These are phyloP conservation scores for Moringa oleifera DNA, from an alignment of 345 rosid genomes.

Conservation along the genomic window DNA sequence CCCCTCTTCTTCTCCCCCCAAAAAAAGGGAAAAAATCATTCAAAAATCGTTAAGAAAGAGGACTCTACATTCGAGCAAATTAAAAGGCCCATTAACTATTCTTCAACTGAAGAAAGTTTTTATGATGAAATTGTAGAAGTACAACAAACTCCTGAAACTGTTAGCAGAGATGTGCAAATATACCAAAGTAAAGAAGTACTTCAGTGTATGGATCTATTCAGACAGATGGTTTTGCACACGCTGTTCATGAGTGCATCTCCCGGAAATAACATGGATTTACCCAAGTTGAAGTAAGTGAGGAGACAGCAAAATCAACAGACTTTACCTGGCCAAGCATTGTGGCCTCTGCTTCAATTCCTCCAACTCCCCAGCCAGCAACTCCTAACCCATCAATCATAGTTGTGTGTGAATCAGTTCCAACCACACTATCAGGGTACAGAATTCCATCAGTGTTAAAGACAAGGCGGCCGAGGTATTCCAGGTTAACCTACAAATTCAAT, in stretches of 20 bases:
- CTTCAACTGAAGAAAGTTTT: too few relatives aligned
- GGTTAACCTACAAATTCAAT: slow-evolving; percentile 56
- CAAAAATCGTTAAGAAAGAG: not conserved
- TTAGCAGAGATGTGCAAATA: too few relatives aligned
- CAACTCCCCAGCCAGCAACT: slow-evolving; percentile 95
- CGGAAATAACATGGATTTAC: too few relatives aligned
- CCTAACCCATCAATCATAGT: slow-evolving; percentile 95
- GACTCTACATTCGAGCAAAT: not conserved
- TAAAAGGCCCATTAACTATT: too few relatives aligned
- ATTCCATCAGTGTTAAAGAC: slow-evolving; percentile 67
- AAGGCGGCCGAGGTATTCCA: slow-evolving; percentile 85
- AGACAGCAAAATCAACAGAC: not conserved
- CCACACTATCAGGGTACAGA: slow-evolving; percentile 87
- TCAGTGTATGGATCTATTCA: too few relatives aligned
- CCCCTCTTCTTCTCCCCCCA: too few relatives aligned
- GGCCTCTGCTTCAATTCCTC: slow-evolving; percentile 92
- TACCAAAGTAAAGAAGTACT: too few relatives aligned
- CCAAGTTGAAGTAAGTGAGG: not conserved
- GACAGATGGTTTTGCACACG: too few relatives aligned
- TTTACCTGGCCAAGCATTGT: slow-evolving; percentile 87
- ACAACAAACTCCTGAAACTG: too few relatives aligned
- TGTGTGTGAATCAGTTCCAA: slow-evolving; percentile 88
- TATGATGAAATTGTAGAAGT: too few relatives aligned
- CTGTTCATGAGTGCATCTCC: too few relatives aligned
- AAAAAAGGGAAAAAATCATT: too few relatives aligned